These are phyloP conservation scores for Rhizophora mangle DNA, from an alignment of 345 rosid genomes.

Conservation along the genomic window DNA sequence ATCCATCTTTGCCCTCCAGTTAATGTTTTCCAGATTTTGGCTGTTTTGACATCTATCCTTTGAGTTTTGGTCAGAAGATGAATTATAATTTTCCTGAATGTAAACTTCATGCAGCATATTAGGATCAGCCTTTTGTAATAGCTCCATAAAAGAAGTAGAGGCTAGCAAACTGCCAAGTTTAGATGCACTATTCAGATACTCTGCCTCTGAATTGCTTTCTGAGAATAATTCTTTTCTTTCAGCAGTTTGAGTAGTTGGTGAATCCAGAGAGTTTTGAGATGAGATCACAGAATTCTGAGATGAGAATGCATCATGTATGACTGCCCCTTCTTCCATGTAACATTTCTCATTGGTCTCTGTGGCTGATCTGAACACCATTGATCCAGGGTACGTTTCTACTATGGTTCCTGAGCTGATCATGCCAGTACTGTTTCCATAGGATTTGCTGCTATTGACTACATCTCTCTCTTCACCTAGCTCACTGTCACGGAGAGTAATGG, in stretches of 20 bases:
- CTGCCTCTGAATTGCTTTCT: slow-evolving; percentile 43
- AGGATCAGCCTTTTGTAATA: slow-evolving; percentile 46
- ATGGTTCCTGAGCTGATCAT: slow-evolving; percentile 30
- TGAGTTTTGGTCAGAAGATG: slow-evolving; percentile 27
- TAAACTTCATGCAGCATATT: slow-evolving; percentile 26
- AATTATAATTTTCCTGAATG: slow-evolving; percentile 20
- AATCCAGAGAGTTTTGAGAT: slow-evolving; percentile 42
- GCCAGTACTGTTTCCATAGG: slow-evolving; percentile 39
- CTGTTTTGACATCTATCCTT: slow-evolving; percentile 18
- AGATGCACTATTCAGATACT: slow-evolving; percentile 20
- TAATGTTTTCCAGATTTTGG: slow-evolving; percentile 16
- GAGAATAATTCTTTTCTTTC: slow-evolving; percentile 55
- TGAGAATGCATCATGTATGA: slow-evolving; percentile 30
- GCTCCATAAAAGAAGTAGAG: slow-evolving; percentile 49
- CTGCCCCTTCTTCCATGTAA: slow-evolving; percentile 19
- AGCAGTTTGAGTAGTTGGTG: slow-evolving; percentile 36
- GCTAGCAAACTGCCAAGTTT: slow-evolving; percentile 22
- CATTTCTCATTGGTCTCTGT: slow-evolving; percentile 23
- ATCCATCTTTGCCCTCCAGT: slow-evolving; percentile 18
- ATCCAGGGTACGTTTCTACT: slow-evolving; percentile 26
- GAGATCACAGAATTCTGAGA: slow-evolving; percentile 59
- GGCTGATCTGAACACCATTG: slow-evolving; percentile 28
- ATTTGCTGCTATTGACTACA: slow-evolving; percentile 42
- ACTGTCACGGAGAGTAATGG: slow-evolving; percentile 34
- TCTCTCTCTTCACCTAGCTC: slow-evolving; percentile 49